Conservation (phyloP, 768 basidiomycete genomes). For the Mycena crocata region DNA sequence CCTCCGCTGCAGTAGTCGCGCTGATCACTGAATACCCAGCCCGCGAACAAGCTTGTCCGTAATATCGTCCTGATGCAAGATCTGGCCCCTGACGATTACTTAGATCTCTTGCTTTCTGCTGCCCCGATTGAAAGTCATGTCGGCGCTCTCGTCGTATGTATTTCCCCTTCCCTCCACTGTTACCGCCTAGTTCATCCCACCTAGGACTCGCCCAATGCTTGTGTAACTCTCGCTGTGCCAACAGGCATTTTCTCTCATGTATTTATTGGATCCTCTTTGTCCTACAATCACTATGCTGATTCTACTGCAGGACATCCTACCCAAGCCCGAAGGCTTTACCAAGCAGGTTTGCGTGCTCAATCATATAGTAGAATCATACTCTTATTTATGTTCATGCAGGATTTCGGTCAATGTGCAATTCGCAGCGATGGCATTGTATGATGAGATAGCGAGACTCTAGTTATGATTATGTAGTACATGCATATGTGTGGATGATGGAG, state of each 20-base stretch:
- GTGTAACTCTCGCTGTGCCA: constrained; percentile 79
- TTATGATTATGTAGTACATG: constrained; percentile 9
- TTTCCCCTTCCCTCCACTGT: background rate
- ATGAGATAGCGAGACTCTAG: background rate
- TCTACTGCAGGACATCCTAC: constrained; percentile 68
- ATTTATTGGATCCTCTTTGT: constrained; percentile 34
- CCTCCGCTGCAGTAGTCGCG: background rate
- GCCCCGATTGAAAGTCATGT: constrained; percentile 79
- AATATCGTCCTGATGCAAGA: background rate
- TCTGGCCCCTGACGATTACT: background rate
- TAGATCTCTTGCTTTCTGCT: constrained; percentile 75
- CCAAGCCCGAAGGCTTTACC: constrained; percentile 69
- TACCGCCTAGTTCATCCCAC: background rate
- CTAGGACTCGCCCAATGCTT: constrained; percentile 82
- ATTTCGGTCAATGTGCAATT: constrained; percentile 34
- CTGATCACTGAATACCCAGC: constrained; percentile 49
- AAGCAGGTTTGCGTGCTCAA: constrained; percentile 46
- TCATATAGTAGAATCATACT: background rate
- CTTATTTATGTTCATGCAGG: background rate
- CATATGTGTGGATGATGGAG: background rate
- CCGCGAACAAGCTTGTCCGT: constrained; percentile 79
- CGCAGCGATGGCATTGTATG: constrained; percentile 33
- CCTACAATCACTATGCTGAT: background rate
- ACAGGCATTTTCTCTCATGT: constrained; percentile 84
- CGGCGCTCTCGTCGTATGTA: constrained; percentile 73